Evolutionary conservation across 257 asterid species (phyloP), one percentile per base, ranked within the genome.

Genomic region (Ehretia macrophylla): DNA sequence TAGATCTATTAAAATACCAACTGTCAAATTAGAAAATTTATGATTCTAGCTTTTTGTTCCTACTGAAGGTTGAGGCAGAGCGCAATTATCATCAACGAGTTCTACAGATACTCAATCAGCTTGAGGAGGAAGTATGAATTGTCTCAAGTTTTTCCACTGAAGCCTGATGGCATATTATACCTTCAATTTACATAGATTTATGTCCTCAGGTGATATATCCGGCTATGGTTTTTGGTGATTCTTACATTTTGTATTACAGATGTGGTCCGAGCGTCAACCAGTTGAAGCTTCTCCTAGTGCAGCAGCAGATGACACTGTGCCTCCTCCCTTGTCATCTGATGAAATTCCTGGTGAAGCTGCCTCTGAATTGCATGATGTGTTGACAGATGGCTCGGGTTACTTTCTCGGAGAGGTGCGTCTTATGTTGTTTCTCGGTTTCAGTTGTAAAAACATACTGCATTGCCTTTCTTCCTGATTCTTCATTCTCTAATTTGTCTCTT

Each of bases 41-140:
- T 6, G 6, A 3, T 27, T 27, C 35, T 57, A 42, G 17, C 61
- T 9, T 59, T 55, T 38, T 38, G 13, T 60, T 49, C 18, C 60
- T 54, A 48, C 20, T 57, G 66, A 74, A 83, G 96, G 91, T 82
- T 53, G 96, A 85, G 74, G 86, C 84, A 5, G 94, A 87, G 69
- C 75, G 74, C 60, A 63, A 63, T 62, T 81, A 87, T 74, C 96
- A 84, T 69, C 81, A 66, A 55, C 80, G 65, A 32, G 82, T 82
- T 46, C 72, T 82, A 12, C 74, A 77, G 66, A 77, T 87, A 63
- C 91, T 87, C n/a, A 78, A 81, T 76, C 85, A 79, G 73, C 91
- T 84, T 39, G 91, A 85, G 59, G 79, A 68, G 13, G 87, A 87
- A 88, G 96, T 87, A 74, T 49, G 70, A 23, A 60, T 51, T 20